Base-by-base conservation (phyloP, 371 early-diverging fungal genomes). In the Dinochytrium kinnereticum region DNA sequence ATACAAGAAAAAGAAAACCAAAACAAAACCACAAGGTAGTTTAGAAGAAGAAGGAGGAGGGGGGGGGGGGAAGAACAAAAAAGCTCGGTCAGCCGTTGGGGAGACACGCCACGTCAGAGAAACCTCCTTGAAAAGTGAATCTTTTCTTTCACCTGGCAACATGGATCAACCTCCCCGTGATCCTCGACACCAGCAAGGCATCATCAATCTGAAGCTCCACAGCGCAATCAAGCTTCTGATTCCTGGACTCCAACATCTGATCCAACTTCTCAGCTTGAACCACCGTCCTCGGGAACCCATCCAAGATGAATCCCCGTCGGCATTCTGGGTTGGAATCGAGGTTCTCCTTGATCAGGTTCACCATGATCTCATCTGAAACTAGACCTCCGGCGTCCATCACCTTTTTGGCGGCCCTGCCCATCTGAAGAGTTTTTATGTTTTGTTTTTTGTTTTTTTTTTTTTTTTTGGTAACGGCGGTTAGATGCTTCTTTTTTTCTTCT, bases 261-360 rank as follows among this genome's bases (percentile, higher is more conserved):
- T 99, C 98, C 77, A 99, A 88, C 90, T 96, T 98, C 83, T 98
- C 93, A 31, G 99, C 98, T 88, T 99, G 99, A 55, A 90, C 91
- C 70, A 98, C 94, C 51, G 98, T 99, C 78, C 99, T 93, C 70
- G 99, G 99, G 92, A 98, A 99, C 51, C 99, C 99, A 83, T 99
- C 99, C n/a, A 99, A 89, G 79, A 99, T 97, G 88, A 98, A 99
- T 80, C 99, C 98, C 77, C 94, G 92, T 84, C 91, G 90, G 90
- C 98, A 98, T 80, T 94, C 94, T 39, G 88, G 74, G 86, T 98
- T 96, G 82, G 85, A 89, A 70, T 93, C 93, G 71, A 98, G 83
- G 88, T 97, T 97, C 73, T 96, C 95, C 82, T 94, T 86, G 86
- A 99, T 96, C 88, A 99, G 90, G 79, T 90, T 90, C 65, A 96